Conservation (phyloP, 169 alveolate species). For the Cryptosporidium baileyi region DNA sequence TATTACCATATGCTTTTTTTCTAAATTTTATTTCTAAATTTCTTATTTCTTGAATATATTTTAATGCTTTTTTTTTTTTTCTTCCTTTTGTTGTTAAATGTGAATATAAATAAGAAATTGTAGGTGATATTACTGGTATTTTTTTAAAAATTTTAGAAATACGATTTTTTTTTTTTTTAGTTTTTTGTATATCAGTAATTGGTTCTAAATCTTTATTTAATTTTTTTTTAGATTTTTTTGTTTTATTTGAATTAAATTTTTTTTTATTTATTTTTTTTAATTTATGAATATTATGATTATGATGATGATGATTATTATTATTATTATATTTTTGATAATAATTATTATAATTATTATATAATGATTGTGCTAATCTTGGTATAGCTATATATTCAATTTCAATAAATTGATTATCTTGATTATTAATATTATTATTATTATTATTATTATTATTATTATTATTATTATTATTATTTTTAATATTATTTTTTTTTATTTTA, state of each 20-base stretch:
- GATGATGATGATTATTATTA: neutral
- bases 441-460: neutral
- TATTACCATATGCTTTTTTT: slow-evolving; percentile 12
- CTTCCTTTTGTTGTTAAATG: slow-evolving; percentile 24
- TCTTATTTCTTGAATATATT: neutral
- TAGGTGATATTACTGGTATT: slow-evolving; percentile 11
- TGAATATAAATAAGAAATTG: neutral
- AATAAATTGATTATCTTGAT: neutral
- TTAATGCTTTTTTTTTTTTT: slow-evolving; percentile 16
- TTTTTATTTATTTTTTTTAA: neutral
- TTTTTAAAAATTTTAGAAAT: neutral
- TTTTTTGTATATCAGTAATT: neutral
- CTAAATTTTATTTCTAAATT: slow-evolving; percentile 31
- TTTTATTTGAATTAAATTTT: neutral
- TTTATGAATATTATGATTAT: neutral
- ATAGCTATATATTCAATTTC: neutral
- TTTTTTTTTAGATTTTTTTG: neutral
- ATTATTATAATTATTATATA: neutral
- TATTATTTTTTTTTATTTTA: neutral
- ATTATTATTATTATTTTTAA: neutral
- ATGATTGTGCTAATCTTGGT: slow-evolving; percentile 3
- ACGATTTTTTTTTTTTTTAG: neutral
- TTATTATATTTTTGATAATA: neutral
- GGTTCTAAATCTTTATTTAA: slow-evolving; percentile 25
- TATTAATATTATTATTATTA: neutral